phyloP scores from a whole-genome alignment of 176 grass and related monocot genomes.

The Eremochloa ophiuroides region DNA sequence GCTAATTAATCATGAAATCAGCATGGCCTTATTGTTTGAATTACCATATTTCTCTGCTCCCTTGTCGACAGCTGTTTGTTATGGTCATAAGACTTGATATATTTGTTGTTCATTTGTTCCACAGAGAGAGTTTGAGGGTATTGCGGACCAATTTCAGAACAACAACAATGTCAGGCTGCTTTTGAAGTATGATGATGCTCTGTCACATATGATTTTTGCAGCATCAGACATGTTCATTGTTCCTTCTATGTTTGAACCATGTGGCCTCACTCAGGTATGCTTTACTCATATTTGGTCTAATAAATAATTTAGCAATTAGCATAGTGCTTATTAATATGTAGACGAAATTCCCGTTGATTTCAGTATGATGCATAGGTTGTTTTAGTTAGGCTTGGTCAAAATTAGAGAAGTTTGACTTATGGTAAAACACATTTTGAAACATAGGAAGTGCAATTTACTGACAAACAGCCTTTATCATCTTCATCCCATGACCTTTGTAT shows the following conservation, averaged over 20 bases:
- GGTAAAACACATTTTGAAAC: neutral
- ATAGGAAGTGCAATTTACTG: neutral
- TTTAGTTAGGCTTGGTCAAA: neutral
- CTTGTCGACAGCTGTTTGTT: neutral
- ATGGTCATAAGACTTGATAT: neutral
- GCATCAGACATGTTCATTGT: slow-evolving; percentile 97
- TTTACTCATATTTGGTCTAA: slow-evolving; percentile 13
- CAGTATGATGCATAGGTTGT: neutral
- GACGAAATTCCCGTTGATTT: neutral
- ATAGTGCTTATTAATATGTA: neutral
- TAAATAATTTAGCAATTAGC: neutral
- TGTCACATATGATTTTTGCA: slow-evolving; percentile 92
- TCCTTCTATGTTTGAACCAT: slow-evolving; percentile 97
- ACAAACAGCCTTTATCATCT: neutral
- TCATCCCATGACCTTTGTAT: neutral
- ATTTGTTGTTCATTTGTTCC: slow-evolving; percentile 25
- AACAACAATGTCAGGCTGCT: slow-evolving; percentile 60
- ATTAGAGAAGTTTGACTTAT: neutral
- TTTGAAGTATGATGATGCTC: slow-evolving; percentile 88
- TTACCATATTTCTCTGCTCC: neutral
- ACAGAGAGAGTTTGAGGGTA: slow-evolving; percentile 93
- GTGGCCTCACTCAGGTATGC: slow-evolving; percentile 94
- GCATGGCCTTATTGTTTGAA: neutral
- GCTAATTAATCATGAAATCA: slow-evolving; percentile 5
- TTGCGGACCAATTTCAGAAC: slow-evolving; percentile 70